phyloP scores from a whole-genome alignment of 495 filamentous ascomycete species.

The Penicillium psychrofluorescens region DNA sequence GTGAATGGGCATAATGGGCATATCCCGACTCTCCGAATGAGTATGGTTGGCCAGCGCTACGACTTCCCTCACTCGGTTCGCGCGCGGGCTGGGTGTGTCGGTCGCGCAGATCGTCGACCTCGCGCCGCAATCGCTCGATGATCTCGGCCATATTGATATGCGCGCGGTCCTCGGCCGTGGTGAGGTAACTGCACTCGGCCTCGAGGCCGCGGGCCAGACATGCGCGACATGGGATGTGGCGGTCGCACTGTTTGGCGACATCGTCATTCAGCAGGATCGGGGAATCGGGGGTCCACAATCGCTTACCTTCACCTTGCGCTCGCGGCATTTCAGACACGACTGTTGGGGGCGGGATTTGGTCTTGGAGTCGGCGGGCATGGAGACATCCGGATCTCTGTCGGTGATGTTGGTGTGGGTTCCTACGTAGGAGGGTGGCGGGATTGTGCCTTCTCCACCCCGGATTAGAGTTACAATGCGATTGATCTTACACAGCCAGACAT shows the following conservation, averaged over 20 bases:
- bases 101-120: constrained; percentile 18
- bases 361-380: constrained; percentile 8
- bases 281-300: not conserved
- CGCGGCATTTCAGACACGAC: constrained; percentile 25
- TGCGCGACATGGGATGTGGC: constrained; percentile 22
- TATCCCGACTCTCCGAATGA: too few relatives aligned
- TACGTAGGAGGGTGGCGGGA: too few relatives aligned
- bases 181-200: constrained; percentile 26
- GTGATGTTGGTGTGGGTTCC: not conserved
- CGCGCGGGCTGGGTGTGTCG: constrained; percentile 9
- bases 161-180: constrained; percentile 24
- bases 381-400: constrained; percentile 2
- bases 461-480: too few relatives aligned
- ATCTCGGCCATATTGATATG: constrained; percentile 28
- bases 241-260: constrained; percentile 20
- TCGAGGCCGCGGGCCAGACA: constrained; percentile 24
- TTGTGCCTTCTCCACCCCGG: too few relatives aligned
- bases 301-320: constrained; percentile 27
- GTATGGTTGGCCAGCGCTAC: too few relatives aligned
- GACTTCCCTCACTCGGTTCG: not conserved
- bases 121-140: constrained; percentile 21
- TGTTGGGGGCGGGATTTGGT: constrained; percentile 25
- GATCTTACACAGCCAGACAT: too few relatives aligned
- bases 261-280: too few relatives aligned
- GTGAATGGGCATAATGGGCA: not conserved